Evolutionary conservation across 2,329 filamentous ascomycete genomes (phyloP).

Genomic region (Epichloe elymi): DNA sequence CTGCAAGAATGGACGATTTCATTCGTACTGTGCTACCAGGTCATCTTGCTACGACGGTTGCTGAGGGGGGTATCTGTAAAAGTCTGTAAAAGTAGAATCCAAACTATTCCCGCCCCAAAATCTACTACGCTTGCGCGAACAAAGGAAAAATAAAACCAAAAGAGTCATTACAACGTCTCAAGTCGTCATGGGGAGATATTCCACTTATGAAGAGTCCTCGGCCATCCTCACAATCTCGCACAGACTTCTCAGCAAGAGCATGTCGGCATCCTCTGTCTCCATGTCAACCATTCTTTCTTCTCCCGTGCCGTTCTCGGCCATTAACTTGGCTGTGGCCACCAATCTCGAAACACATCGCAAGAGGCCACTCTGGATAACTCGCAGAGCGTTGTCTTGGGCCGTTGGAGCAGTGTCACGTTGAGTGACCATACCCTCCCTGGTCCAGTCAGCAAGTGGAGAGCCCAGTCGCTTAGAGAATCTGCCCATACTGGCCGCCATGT

Average conservation of each 20-base stretch:
- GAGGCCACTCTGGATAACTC: conserved; percentile 35
- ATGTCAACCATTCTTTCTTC: conserved; percentile 19
- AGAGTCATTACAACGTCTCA: neutral
- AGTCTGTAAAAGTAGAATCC: neutral
- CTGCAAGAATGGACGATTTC: no score
- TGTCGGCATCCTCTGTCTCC: conserved; percentile 21
- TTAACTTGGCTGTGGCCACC: conserved; percentile 32
- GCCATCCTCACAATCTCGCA: conserved; percentile 29
- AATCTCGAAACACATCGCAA: conserved; percentile 37
- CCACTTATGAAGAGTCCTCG: conserved; percentile 15
- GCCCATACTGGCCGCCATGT: conserved; percentile 10
- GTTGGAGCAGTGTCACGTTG: conserved; percentile 9
- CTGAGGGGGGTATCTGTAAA: neutral
- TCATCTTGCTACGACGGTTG: neutral
- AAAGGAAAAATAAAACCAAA: neutral
- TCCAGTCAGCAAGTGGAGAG: conserved; percentile 14
- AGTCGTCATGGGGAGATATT: neutral
- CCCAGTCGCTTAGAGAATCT: conserved; percentile 14
- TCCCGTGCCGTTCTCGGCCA: conserved; percentile 16
- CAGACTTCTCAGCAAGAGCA: conserved; percentile 26
- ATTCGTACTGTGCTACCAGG: no score
- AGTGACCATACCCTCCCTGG: conserved; percentile 14
- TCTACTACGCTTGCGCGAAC: neutral
- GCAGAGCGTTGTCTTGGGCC: conserved; percentile 22
- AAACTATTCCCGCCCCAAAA: neutral